Base-by-base conservation (phyloP, 305 asterid genomes). In the Caryopteris hybrid region DNA sequence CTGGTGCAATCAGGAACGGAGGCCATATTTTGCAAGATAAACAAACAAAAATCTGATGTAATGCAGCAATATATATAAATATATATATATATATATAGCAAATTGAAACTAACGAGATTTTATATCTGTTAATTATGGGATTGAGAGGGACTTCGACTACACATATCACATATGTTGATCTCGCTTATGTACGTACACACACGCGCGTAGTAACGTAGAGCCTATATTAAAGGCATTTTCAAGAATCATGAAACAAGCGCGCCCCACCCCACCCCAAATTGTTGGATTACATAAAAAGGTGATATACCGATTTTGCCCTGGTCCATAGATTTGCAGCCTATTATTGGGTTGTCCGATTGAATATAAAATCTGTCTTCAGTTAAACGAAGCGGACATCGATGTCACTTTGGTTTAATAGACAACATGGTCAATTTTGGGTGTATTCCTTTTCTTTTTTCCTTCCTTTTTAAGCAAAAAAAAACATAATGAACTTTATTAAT, bases 1-100 rank as follows among this genome's bases (percentile, higher is more conserved):
- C 66, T 42, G 69, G 47, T 55, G 64, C 51, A 69, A 75, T 69
- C 68, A 63, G 63, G 52, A 63, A 61, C 25, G 59, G 62, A 10
- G 50, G 31, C 48, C 47, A 31, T 56, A 27, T 4, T 27, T 39
- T 46, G 55, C 23, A 46, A 39, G 39, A 38, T 20, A 63, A 46
- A 51, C 46, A 29, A 5, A 29, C 20, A 60, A 58, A 73, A 45
- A 16, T 34, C 34, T 42, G 52, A 47, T 56, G 56, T 11, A 67
- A 63, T 58, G 62, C 74, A 68, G 64, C 58, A 3, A 39, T 48
- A 16, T 31, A 64, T 52, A 43, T 61, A 39, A 34, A 31, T 46
- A 14, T 56, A 31, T 13, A 20, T n/a, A n/a, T n/a, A n/a, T n/a
- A n/a, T n/a, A n/a, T n/a, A n/a, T n/a, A 54, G n/a, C 41, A 54